These are phyloP conservation scores for Aechmea fasciata DNA, from an alignment of 176 grass and related monocot species.

Conservation along the genomic window DNA sequence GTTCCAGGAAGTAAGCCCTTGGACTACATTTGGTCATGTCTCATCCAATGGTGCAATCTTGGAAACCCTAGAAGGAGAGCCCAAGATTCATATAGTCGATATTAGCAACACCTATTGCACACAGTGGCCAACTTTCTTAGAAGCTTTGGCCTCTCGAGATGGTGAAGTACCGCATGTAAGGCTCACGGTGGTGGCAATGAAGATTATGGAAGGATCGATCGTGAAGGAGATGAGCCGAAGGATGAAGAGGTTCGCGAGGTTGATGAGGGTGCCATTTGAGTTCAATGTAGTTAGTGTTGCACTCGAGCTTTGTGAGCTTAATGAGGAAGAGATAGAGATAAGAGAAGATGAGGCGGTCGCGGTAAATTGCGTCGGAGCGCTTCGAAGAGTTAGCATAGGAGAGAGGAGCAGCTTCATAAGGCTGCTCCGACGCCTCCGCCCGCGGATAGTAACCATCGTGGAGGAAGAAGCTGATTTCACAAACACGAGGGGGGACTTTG, in stretches of 20 bases:
- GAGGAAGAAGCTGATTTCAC: constrained; percentile 22
- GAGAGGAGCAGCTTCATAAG: constrained; percentile 10
- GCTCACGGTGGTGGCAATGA: constrained; percentile 9
- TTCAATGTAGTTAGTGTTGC: background rate
- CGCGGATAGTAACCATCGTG: constrained; percentile 13
- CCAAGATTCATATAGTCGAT: constrained; percentile 2
- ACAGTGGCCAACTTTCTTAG: constrained; percentile 1
- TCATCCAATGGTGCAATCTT: constrained; percentile 7
- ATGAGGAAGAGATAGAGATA: background rate
- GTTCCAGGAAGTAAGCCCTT: constrained; percentile 6
- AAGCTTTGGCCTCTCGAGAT: constrained; percentile 11
- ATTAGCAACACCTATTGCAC: constrained; percentile 12
- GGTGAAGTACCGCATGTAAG: constrained; percentile 10
- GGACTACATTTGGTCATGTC: constrained; percentile 10
- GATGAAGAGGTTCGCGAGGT: constrained; percentile 20
- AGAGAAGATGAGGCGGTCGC: constrained; percentile 8
- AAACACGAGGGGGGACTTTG: background rate
- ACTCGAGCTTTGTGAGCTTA: background rate
- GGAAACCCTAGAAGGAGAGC: constrained; percentile 2
- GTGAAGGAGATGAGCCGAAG: constrained; percentile 11
- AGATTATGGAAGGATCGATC: background rate
- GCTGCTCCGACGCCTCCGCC: background rate
- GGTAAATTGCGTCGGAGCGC: constrained; percentile 15
- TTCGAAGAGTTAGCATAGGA: background rate
- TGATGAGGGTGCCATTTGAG: constrained; percentile 20